Conservation (phyloP, 345 rosid genomes). For the Eucalyptus marginata region DNA sequence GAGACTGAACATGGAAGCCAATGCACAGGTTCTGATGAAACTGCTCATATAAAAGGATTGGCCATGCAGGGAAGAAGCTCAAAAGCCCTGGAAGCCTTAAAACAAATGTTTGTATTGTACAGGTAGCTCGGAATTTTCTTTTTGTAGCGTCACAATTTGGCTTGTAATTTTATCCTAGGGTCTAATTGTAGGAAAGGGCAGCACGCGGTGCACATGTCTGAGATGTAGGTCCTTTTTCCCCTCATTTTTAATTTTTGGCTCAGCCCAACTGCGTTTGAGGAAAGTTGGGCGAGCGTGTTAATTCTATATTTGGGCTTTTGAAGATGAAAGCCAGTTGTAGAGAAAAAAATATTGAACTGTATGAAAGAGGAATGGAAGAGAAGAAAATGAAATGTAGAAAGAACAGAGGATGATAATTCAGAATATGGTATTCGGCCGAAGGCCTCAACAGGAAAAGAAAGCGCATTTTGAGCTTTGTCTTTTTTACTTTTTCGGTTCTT, state of each 20-base stretch:
- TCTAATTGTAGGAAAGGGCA: slow-evolving; percentile 4
- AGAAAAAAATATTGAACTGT: slow-evolving; percentile 7
- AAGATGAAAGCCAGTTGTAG: slow-evolving; percentile 25
- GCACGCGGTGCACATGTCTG: not conserved
- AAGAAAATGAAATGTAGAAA: not conserved
- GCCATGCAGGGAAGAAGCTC: not conserved
- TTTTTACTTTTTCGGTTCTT: not conserved
- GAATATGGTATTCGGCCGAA: slow-evolving; percentile 13
- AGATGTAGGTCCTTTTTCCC: slow-evolving; percentile 4
- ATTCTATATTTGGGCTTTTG: slow-evolving; percentile 5
- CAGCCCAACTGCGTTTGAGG: slow-evolving; percentile 1
- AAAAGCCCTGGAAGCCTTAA: slow-evolving; percentile 1
- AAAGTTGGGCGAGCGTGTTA: not conserved
- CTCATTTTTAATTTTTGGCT: not conserved
- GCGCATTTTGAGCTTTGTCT: not conserved
- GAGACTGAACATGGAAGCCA: slow-evolving; percentile 67
- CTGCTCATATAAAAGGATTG: not conserved
- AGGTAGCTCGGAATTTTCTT: slow-evolving; percentile 1
- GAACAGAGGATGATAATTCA: not conserved
- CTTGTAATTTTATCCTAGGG: slow-evolving; percentile 9
- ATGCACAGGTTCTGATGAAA: slow-evolving; percentile 79
- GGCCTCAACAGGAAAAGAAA: slow-evolving; percentile 11
- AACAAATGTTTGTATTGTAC: slow-evolving; percentile 15
- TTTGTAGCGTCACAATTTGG: not conserved
- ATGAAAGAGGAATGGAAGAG: not conserved